phyloP scores from a whole-genome alignment of 805 yeast genomes.

The Metschnikowia cubensis region DNA sequence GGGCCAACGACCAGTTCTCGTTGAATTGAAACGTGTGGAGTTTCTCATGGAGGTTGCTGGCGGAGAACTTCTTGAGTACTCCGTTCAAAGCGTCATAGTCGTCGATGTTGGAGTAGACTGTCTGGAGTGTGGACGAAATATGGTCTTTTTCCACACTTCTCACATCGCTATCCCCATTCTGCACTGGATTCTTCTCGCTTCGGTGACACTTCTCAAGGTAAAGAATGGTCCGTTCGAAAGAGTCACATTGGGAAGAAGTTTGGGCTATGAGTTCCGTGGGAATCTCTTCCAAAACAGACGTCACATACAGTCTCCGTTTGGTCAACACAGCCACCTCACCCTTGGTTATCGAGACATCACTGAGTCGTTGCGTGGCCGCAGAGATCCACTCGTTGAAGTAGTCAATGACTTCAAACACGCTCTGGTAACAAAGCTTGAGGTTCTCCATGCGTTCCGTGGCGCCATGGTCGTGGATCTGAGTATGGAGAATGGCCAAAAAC shows the following conservation, averaged over 20 bases:
- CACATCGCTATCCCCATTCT: too few relatives aligned
- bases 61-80: slow-evolving; percentile 66
- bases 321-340: slow-evolving; percentile 20
- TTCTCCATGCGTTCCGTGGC: slow-evolving; percentile 52
- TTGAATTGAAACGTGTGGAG: slow-evolving; percentile 77
- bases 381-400: slow-evolving; percentile 78
- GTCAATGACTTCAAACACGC: slow-evolving; percentile 76
- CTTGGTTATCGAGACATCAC: slow-evolving; percentile 21
- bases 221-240: slow-evolving; percentile 82
- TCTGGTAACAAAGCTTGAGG: slow-evolving; percentile 61
- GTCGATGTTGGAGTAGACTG: slow-evolving; percentile 80
- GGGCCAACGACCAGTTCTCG: slow-evolving; percentile 83
- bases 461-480: slow-evolving; percentile 41
- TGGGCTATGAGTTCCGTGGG: slow-evolving; percentile 71
- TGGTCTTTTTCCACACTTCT: background rate
- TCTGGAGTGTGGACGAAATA: slow-evolving; percentile 53
- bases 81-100: slow-evolving; percentile 92
- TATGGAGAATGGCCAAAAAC: slow-evolving; percentile 49
- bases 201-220: slow-evolving; percentile 77
- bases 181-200: slow-evolving; percentile 18
- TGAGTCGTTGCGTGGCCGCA: slow-evolving; percentile 30
- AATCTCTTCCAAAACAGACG: slow-evolving; percentile 47
- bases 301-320: slow-evolving; percentile 33
- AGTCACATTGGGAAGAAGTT: slow-evolving; percentile 76
- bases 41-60: slow-evolving; percentile 68